Conservation (phyloP, 345 rosid species). For the Eucalyptus urophylla region DNA sequence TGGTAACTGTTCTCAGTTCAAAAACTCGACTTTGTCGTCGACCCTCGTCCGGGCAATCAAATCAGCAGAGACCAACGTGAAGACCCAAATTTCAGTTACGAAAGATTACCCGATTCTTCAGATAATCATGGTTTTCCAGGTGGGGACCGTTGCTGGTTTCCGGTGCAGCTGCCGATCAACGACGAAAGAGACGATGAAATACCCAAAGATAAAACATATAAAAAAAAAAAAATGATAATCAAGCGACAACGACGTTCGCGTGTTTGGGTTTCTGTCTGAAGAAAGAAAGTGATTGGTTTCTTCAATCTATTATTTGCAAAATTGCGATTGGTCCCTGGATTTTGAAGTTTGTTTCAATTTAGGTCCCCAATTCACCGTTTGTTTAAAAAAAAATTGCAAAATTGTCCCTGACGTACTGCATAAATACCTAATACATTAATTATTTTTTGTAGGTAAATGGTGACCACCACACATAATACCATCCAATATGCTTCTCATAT, state of each 20-base stretch:
- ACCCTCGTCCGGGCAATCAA: not conserved
- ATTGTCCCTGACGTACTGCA: not conserved
- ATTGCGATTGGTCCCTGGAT: not conserved
- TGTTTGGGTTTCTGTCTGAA: not conserved
- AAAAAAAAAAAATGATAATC: not conserved
- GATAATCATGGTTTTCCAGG: not conserved
- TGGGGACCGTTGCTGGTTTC: not conserved
- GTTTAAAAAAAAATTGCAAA: not conserved
- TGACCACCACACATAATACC: not conserved
- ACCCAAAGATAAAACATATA: not conserved
- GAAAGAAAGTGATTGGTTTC: not conserved
- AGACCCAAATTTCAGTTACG: not conserved
- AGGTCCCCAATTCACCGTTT: not conserved
- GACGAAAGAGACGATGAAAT: not conserved
- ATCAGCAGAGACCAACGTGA: not conserved
- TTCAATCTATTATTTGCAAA: not conserved
- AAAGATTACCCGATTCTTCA: not conserved
- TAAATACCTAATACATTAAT: not conserved
- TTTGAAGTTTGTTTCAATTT: not conserved
- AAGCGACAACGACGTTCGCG: not conserved
- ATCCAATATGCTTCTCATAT: too few species aligned
- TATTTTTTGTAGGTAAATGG: not conserved
- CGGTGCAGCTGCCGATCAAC: not conserved
- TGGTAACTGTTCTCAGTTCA: not conserved
- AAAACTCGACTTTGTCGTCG: not conserved